phyloP scores from a whole-genome alignment of 2,329 filamentous ascomycete genomes.

The Fusarium redolens region DNA sequence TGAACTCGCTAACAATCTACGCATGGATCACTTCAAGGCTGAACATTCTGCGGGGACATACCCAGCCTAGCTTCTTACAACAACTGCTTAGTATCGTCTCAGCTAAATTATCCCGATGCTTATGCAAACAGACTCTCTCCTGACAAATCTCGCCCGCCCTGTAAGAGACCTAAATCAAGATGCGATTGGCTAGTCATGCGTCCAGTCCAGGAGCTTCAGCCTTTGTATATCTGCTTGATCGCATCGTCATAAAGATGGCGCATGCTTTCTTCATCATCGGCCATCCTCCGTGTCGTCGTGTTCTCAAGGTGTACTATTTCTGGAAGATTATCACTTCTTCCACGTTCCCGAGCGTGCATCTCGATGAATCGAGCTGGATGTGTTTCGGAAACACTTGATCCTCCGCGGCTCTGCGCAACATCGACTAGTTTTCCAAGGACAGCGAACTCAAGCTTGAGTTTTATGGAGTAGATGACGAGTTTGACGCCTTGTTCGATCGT shows the following conservation, averaged over 20 bases:
- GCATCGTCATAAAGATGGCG: slow-evolving; percentile 9
- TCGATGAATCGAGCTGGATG: neutral
- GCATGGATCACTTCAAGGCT: slow-evolving; percentile 17
- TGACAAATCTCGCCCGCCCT: slow-evolving; percentile 5
- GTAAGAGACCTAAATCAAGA: neutral
- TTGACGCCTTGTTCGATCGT: slow-evolving; percentile 21
- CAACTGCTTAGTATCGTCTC: slow-evolving; percentile 12
- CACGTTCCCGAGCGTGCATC: neutral
- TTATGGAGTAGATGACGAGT: slow-evolving; percentile 35
- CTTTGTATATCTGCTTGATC: slow-evolving; percentile 26
- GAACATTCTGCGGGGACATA: neutral
- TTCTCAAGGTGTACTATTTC: slow-evolving; percentile 6
- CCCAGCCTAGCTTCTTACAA: neutral
- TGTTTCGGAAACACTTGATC: slow-evolving; percentile 1
- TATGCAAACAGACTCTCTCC: neutral
- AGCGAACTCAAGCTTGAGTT: slow-evolving; percentile 52
- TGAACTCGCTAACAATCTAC: neutral
- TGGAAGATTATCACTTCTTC: neutral
- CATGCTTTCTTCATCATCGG: slow-evolving; percentile 5
- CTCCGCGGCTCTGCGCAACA: slow-evolving; percentile 44
- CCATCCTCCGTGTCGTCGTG: neutral
- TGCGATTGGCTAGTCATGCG: neutral
- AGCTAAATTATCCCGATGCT: slow-evolving; percentile 3
- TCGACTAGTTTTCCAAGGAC: slow-evolving; percentile 51
- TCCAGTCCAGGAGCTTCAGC: neutral